These are phyloP conservation scores for Euphorbia tirucalli DNA, from an alignment of 345 rosid species.

Conservation along the genomic window DNA sequence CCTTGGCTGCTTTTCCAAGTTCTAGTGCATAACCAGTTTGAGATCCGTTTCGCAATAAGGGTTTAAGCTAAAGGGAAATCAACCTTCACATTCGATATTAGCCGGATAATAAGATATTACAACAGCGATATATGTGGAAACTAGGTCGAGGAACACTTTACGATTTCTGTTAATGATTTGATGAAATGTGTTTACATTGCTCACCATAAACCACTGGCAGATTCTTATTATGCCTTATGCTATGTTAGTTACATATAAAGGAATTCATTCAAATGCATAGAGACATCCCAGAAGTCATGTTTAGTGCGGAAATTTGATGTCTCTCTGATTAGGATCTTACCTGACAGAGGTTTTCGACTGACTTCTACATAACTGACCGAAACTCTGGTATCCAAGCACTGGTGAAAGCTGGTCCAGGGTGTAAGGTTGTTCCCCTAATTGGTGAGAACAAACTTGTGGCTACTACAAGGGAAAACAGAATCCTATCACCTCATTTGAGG, in stretches of 20 bases:
- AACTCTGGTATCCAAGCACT: constrained; percentile 45
- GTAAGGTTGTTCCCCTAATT: constrained; percentile 48
- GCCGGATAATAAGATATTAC: neutral
- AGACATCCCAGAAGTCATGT: neutral
- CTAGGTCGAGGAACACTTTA: neutral
- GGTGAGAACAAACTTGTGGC: constrained; percentile 48
- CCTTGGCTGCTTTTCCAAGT: too few relatives aligned
- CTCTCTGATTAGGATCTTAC: constrained; percentile 19
- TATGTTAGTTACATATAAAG: too few relatives aligned
- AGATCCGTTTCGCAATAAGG: too few relatives aligned
- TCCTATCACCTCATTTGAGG: constrained; percentile 40
- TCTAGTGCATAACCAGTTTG: too few relatives aligned
- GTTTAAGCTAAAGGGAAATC: neutral
- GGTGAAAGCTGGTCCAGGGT: constrained; percentile 49
- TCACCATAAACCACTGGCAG: neutral
- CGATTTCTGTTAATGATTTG: neutral
- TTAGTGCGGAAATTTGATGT: constrained; percentile 9
- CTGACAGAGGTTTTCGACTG: constrained; percentile 54
- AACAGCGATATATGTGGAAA: neutral
- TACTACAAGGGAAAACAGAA: constrained; percentile 32
- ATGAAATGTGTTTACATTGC: neutral
- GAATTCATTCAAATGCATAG: neutral
- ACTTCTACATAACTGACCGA: constrained; percentile 49
- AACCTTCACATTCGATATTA: neutral
- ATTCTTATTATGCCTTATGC: neutral